Base-by-base conservation (phyloP, 2,329 filamentous ascomycete genomes). In the Colletotrichum lindemuthianum region DNA sequence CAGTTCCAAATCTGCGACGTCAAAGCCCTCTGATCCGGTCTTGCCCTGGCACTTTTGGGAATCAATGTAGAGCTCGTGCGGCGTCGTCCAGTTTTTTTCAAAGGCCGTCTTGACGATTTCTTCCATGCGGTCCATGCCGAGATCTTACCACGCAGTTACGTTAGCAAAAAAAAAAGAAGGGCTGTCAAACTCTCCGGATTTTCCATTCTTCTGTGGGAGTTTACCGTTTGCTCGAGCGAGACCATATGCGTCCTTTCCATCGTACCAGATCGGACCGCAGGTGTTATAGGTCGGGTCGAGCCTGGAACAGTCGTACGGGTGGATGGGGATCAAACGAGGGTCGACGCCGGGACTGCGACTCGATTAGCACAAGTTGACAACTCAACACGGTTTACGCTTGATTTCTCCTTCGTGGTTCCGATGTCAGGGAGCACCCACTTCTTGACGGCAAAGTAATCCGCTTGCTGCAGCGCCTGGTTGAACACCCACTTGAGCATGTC, bases 251-350 rank as follows among this genome's bases (percentile, higher is more conserved):
- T 61, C 59, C 33, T 40, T 61, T 1, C 59, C 59, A 9, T 61
- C 59, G 13, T 61, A 57, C 59, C 59, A 58, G 12, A 61, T 49
- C 12, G 59, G 59, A 15, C 59, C 59, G 24, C 59, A 58, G 10
- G 45, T 58, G 10, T 37, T 41, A 12, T 16, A 24, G 15, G 4
- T 32, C 33, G 24, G 24, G n/a, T 50, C 53, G 8, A 61, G 13
- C 2, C 33, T 58, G 4, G 37, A 32, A 13, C 59, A 58, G n/a
- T 61, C 59, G 2, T 58, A 61, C 1, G 39, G 37, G 12, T n/a
- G 37, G 13, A 61, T 61, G 8, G 59, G 59, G 12, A 61, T 58
- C 53, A 33, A 24, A 10, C 37, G 37, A 13, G 59, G 53, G 16
- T 61, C 59, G 33, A 61, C 33, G 7, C 53, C 53, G 5, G 59